A percentile compares a stretch with the other conserved stretches of the same genome.
These are phyloP conservation scores for Purshia tridentata DNA, from an alignment of 306 rosid genomes.

Conservation along the genomic window DNA sequence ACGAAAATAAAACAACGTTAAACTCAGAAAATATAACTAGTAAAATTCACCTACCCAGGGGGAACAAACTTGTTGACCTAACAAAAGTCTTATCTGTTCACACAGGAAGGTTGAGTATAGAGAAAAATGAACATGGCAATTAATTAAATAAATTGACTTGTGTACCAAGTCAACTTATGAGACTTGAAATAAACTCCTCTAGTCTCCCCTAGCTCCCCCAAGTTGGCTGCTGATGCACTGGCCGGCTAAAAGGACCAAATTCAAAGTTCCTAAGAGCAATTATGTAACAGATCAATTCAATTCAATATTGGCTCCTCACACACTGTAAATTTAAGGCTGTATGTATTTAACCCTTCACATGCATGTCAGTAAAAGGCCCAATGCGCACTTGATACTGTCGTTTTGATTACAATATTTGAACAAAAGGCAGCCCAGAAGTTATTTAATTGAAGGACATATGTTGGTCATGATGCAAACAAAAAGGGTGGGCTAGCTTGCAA, in stretches of 20 bases:
- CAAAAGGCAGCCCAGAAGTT: background rate
- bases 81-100: conserved; percentile 8
- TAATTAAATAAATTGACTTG: conserved; percentile 1
- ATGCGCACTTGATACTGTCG: conserved; percentile 8
- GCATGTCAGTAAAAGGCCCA: conserved; percentile 18
- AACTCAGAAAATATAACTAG: too few species aligned
- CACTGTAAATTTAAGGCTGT: background rate
- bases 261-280: background rate
- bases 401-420: background rate
- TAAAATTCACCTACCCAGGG: background rate
- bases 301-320: background rate
- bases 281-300: background rate
- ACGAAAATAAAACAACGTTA: too few species aligned
- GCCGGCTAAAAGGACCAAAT: background rate
- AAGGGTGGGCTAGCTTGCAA: conserved; percentile 6
- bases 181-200: background rate
- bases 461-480: conserved; percentile 1
- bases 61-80: conserved; percentile 9
- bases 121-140: background rate
- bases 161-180: background rate
- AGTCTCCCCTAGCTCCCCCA: too few species aligned
- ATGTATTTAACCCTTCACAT: conserved; percentile 21
- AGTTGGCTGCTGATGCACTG: background rate
- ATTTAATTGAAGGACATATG: background rate
- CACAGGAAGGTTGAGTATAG: background rate